Base-by-base conservation (phyloP, 106 monocot species). In the Dendrobium huoshanense region DNA sequence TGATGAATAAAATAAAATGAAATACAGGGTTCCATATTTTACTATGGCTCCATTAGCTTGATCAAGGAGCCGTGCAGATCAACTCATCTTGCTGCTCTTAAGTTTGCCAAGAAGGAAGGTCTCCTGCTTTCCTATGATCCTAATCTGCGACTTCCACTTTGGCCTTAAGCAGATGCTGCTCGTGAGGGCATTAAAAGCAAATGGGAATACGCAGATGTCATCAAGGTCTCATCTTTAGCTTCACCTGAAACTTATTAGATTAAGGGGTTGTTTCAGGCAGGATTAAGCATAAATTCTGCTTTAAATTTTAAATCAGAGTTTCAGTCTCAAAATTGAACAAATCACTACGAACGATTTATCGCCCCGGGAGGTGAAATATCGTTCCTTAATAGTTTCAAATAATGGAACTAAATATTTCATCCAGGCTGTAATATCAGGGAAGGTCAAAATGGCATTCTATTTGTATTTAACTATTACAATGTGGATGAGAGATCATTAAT, bases 41-140 rank as follows among this genome's bases (percentile, higher is more conserved):
- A 83, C 61, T 87, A 87, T 54, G 87, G 83, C 24, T 87, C 87
- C 16, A 83, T 87, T 59, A 83, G 83, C 77, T 48, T 83, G 13
- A 87, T 87, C 20, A 45, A 76, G 9, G 87, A 87, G 64, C 87
- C 87, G 1, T 83, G 80, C 82, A 67, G 83, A 49, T 87, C 87
- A 6, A 68, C 83, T 20, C 87, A 83, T 11, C 58, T 83, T 9
- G 77, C 80, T 16, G 87, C 83, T 0, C 58, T 83, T 43, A 56
- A 78, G 17, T n/a, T 79, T 8, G 83, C 87, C 11, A 87, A 80
- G 29, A 33, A 78, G 59, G 77, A 80, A 37, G 87, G 87, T 1
- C 41, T 51, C 41, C 17, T 86, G 8, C 55, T 82, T 25, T 86
- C 82, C 10, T 86, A 79, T 45, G 82, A 86, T 70, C 79, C 86